These are phyloP conservation scores for Pelargonium australe DNA, from an alignment of 441 rosid species.

Conservation along the genomic window DNA sequence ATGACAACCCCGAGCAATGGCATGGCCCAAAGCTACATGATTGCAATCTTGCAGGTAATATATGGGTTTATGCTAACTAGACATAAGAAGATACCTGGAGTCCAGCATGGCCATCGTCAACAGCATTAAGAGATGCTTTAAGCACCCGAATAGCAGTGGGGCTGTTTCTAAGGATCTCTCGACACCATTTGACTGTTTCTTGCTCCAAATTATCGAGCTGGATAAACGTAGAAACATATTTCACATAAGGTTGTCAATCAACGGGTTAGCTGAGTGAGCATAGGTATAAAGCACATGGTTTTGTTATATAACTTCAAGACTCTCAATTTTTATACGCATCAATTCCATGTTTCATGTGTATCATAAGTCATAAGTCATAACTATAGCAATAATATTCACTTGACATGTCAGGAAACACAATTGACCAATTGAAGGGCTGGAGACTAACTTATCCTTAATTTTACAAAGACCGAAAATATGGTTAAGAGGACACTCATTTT, in stretches of 20 bases:
- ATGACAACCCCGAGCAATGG: neutral
- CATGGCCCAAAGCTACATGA: neutral
- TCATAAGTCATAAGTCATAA: too few species aligned
- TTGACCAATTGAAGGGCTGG: neutral
- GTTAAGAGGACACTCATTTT: too few species aligned
- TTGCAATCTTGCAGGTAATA: neutral
- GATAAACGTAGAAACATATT: conserved; percentile 1
- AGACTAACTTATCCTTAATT: too few species aligned
- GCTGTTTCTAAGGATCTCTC: conserved; percentile 77
- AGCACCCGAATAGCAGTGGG: conserved; percentile 91
- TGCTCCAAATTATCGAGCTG: conserved; percentile 72
- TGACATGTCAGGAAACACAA: neutral
- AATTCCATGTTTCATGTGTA: neutral
- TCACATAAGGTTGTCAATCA: neutral
- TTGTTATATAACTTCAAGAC: neutral
- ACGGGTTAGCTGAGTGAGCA: too few species aligned
- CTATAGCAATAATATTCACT: too few species aligned
- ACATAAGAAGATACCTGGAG: conserved; percentile 49
- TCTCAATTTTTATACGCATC: neutral
- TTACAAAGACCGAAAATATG: too few species aligned
- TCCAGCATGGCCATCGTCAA: conserved; percentile 86
- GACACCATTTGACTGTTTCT: conserved; percentile 87
- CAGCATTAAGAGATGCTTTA: conserved; percentile 84
- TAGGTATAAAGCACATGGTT: neutral
- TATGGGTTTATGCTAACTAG: neutral